These are phyloP conservation scores for Mucor velutinosus DNA, from an alignment of 371 early-diverging fungal species.

Conservation along the genomic window DNA sequence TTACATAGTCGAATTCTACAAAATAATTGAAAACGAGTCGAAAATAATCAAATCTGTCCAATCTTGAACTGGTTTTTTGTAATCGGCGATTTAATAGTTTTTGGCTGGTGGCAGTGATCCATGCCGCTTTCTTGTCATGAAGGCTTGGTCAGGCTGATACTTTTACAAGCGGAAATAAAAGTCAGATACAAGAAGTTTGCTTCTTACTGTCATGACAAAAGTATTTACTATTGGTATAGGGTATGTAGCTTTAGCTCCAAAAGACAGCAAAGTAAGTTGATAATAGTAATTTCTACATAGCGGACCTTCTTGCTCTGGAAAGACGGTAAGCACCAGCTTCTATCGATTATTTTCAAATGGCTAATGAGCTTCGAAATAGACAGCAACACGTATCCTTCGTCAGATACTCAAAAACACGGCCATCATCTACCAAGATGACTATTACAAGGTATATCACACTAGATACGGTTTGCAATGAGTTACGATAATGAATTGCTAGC, in stretches of 20 bases:
- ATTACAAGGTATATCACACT: constrained; percentile 60
- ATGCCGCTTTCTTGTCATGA: too few species aligned
- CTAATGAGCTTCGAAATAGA: constrained; percentile 35
- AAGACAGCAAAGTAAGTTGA: not conserved
- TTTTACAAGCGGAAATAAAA: too few species aligned
- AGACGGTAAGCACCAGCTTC: constrained; percentile 46
- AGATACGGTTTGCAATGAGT: not conserved
- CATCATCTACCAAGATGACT: constrained; percentile 85
- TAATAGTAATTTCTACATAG: constrained; percentile 3
- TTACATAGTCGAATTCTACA: too few species aligned
- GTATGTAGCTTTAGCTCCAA: not conserved
- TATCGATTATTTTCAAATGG: not conserved
- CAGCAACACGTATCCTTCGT: constrained; percentile 60
- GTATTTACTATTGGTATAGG: constrained; percentile 35
- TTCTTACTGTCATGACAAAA: constrained; percentile 8
- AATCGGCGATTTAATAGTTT: too few species aligned
- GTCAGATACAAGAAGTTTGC: too few species aligned
- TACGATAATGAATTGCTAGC: not conserved
- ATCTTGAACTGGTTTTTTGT: too few species aligned
- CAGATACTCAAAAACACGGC: constrained; percentile 61
- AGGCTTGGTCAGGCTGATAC: too few species aligned
- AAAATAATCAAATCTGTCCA: too few species aligned
- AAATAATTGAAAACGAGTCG: too few species aligned
- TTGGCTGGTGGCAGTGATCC: too few species aligned
- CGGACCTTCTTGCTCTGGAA: constrained; percentile 71